Evolutionary conservation across 306 rosid genomes (phyloP), one percentile per base, ranked within the genome.

Genomic region (Echinosophora koreensis): DNA sequence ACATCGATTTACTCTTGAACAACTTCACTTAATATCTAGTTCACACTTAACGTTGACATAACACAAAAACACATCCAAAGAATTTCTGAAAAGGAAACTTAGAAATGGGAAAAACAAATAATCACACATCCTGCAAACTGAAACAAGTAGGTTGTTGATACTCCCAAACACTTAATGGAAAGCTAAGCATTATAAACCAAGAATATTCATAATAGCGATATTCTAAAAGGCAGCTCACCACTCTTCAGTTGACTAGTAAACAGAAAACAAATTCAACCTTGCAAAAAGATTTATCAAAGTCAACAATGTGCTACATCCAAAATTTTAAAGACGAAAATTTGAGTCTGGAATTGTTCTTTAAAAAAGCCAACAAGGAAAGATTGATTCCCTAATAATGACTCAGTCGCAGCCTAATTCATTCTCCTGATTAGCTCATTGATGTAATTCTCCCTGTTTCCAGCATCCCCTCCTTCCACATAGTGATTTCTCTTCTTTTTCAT

Each of bases 401-500:
- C 49, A 28, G 9, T 30, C 12, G 8, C 7, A 10, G 52, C 65
- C 84, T 85, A 94, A 66, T 92, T 89, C 93, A 92, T 94, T 76
- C 98, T 87, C 77, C 91, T 74, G 78, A 89, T 94, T 27, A 94
- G 89, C 90, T 94, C 98, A 44, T 94, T 94, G 81, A 92, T 92
- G 73, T 51, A 94, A 50, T 92, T 91, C 86, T 94, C 98, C 8
- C 96, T 84, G 84, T 90, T 94, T 6, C 98, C 98, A 0, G 98
- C 98, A 82, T 94, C 98, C 55, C 97, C 98, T 2, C 98, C 98
- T 64, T 90, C 98, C 9, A 93, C 98, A 44, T 93, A 93, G 73
- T 93, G 97, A 87, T 93, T 93, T 71, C 98, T 84, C 91, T 93
- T 93, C 84, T 94, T 94, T 84, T 94, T 83, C 34, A 94, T 80